Conservation (phyloP, 1,139 yeast species). For the Blastobotrys arbuscula region DNA sequence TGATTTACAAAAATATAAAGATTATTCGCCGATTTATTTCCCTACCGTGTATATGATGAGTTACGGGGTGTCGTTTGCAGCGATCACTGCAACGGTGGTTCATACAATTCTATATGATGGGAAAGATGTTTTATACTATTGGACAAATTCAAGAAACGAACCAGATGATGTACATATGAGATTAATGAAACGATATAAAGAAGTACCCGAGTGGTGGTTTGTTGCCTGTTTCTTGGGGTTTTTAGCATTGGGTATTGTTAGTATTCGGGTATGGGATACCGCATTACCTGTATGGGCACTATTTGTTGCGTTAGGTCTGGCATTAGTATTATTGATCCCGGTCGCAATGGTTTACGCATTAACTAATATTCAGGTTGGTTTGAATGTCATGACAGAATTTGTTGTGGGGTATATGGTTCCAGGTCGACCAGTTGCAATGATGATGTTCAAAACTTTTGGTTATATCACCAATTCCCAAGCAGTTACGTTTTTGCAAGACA, state of each 20-base stretch:
- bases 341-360: constrained; percentile 49
- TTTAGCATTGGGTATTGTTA: constrained; percentile 42
- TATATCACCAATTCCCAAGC: constrained; percentile 57
- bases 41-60: constrained; percentile 59
- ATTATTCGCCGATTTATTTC: constrained; percentile 56
- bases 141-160: constrained; percentile 39
- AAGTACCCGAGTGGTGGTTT: constrained; percentile 69
- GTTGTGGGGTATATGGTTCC: constrained; percentile 60
- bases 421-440: constrained; percentile 56
- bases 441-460: constrained; percentile 59
- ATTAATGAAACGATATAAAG: constrained; percentile 53
- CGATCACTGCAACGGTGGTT: constrained; percentile 51
- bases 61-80: constrained; percentile 60
- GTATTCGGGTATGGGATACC: constrained; percentile 43
- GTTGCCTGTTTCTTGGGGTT: constrained; percentile 38
- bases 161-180: constrained; percentile 59
- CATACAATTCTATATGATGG: constrained; percentile 56
- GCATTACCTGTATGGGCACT: constrained; percentile 46
- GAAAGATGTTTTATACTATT: constrained; percentile 43
- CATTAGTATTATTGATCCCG: constrained; percentile 51
- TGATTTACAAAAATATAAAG: constrained; percentile 43
- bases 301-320: constrained; percentile 47
- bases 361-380: constrained; percentile 52
- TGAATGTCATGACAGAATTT: constrained; percentile 57
- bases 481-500: constrained; percentile 48